Percentiles rank a stretch among this genome's conserved stretches.
These are phyloP conservation scores for Trichosanthes truncata DNA, from an alignment of 306 rosid genomes.

Conservation along the genomic window DNA sequence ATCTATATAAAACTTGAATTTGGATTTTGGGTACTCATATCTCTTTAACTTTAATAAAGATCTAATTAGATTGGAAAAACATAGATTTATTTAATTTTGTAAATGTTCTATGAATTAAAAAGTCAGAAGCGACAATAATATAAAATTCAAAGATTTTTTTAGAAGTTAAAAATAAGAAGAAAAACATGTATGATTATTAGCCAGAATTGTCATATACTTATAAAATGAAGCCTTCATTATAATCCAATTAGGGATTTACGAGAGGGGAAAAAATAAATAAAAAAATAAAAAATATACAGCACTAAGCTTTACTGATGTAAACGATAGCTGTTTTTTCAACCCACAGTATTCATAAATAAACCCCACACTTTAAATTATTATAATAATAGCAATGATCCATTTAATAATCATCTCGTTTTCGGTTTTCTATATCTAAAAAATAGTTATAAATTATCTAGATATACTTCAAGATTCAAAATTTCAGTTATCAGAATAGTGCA, in stretches of 20 bases:
- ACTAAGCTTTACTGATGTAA: too few species aligned
- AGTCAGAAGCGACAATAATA: not conserved
- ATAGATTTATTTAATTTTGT: not conserved
- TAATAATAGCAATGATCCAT: too few species aligned
- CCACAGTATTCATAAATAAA: not conserved
- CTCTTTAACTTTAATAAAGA: not conserved
- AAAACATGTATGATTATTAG: not conserved
- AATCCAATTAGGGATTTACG: not conserved
- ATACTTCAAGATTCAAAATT: too few species aligned
- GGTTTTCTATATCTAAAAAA: too few species aligned
- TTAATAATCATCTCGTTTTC: too few species aligned
- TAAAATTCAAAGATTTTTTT: not conserved
- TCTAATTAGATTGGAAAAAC: not conserved
- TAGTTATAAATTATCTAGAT: too few species aligned
- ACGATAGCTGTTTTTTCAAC: not conserved
- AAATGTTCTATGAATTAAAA: not conserved
- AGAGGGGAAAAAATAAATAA: too few species aligned
- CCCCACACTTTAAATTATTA: not conserved
- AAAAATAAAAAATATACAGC: too few species aligned
- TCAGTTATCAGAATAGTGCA: too few species aligned
- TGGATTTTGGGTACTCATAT: not conserved
- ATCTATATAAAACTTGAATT: not conserved
- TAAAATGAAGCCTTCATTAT: not conserved
- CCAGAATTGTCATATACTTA: not conserved
- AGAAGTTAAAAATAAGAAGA: not conserved